A percentile compares a stretch with the other conserved stretches of the same genome.
phyloP scores from a whole-genome alignment of 305 asterid genomes.

The Fraxinus ornus region DNA sequence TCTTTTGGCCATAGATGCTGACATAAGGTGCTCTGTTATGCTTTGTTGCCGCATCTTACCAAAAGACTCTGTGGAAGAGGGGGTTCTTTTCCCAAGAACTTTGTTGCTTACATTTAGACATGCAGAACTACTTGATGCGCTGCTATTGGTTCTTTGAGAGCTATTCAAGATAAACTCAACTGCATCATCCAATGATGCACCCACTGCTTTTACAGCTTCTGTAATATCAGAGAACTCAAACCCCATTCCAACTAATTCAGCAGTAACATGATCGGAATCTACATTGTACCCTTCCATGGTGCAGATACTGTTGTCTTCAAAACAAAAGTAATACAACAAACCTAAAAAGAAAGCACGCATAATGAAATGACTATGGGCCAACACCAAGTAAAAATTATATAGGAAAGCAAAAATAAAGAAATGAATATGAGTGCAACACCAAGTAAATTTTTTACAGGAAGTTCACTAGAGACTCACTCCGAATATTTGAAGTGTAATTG shows the following conservation, averaged over 20 bases:
- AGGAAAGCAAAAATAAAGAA: not conserved
- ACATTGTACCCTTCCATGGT: slow-evolving; percentile 37
- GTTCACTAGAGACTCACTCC: slow-evolving; percentile 5
- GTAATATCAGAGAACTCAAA: slow-evolving; percentile 48
- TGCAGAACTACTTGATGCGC: slow-evolving; percentile 36
- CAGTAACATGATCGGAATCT: slow-evolving; percentile 46
- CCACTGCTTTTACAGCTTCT: slow-evolving; percentile 57
- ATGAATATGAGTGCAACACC: not conserved
- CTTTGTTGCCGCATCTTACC: slow-evolving; percentile 49
- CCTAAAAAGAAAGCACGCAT: not conserved
- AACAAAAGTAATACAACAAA: slow-evolving; percentile 9
- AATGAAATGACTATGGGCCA: not conserved
- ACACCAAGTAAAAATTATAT: not conserved
- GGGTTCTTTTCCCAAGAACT: slow-evolving; percentile 35
- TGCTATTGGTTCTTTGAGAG: slow-evolving; percentile 33
- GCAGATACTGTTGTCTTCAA: slow-evolving; percentile 17
- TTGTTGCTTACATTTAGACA: slow-evolving; percentile 19
- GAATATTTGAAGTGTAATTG: slow-evolving; percentile 2
- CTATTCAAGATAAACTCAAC: slow-evolving; percentile 59
- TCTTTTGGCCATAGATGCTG: slow-evolving; percentile 36
- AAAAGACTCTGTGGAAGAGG: slow-evolving; percentile 30
- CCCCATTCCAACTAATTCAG: slow-evolving; percentile 64
- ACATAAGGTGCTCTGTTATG: slow-evolving; percentile 43
- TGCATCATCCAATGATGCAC: slow-evolving; percentile 55
- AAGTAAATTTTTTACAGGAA: not conserved